These are phyloP conservation scores for Danielia reshetovae DNA, from an alignment of 805 yeast species.

Conservation along the genomic window DNA sequence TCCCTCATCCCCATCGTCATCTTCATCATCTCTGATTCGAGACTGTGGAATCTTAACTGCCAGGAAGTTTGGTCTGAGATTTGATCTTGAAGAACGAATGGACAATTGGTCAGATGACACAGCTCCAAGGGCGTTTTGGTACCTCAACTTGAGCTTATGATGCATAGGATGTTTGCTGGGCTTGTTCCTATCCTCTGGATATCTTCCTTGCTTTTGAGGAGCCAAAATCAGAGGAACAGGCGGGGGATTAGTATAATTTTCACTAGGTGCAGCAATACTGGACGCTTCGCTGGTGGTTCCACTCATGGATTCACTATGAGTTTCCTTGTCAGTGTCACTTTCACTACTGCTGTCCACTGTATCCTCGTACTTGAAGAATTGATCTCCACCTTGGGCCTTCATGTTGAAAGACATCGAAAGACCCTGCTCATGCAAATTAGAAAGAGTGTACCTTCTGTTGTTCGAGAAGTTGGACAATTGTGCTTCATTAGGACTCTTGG, in stretches of 20 bases:
- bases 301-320: neutral
- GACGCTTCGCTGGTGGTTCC: neutral
- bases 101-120: conserved; percentile 26
- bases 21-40: conserved; percentile 61
- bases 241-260: neutral
- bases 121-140: conserved; percentile 2
- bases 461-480: conserved; percentile 16
- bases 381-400: conserved; percentile 47
- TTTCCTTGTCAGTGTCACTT: conserved; percentile 21
- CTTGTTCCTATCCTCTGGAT: neutral
- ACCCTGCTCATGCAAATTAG: conserved; percentile 72
- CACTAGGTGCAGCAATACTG: neutral
- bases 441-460: conserved; percentile 47
- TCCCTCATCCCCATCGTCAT: conserved; percentile 38
- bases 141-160: conserved; percentile 1
- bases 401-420: conserved; percentile 64
- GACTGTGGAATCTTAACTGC: conserved; percentile 72
- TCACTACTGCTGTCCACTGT: conserved; percentile 22
- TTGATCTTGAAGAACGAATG: conserved; percentile 30
- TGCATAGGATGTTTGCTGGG: neutral
- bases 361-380: conserved; percentile 23
- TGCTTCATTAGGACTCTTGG: conserved; percentile 8
- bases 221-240: neutral
- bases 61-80: conserved; percentile 58
- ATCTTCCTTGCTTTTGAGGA: neutral